Conservation (phyloP, 495 filamentous ascomycete species). For the Penicillium coffeae region DNA sequence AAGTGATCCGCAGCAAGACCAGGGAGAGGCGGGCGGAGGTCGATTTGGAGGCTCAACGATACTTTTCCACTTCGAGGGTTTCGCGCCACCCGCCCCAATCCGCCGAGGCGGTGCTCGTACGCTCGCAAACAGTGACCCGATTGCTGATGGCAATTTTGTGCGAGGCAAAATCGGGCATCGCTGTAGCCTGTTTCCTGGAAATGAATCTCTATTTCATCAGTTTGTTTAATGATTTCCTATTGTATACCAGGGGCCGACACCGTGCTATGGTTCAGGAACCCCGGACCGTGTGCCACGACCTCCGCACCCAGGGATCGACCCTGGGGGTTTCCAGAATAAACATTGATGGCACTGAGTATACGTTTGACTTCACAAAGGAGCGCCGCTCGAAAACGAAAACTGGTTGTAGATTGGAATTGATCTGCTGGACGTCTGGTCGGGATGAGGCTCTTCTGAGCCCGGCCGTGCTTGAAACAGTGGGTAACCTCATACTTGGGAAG, state of each 20-base stretch:
- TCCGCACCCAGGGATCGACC: background rate
- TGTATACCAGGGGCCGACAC: background rate
- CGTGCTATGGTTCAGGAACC: background rate
- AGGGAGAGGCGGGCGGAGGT: background rate
- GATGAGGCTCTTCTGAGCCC: no score
- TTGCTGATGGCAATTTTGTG: background rate
- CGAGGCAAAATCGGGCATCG: background rate
- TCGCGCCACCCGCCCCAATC: slow-evolving; percentile 7
- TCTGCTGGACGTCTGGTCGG: no score
- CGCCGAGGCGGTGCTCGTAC: no score
- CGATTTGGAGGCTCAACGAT: slow-evolving; percentile 7
- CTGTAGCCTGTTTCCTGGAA: no score
- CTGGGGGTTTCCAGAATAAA: background rate
- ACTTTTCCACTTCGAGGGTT: background rate
- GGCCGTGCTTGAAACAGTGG: no score
- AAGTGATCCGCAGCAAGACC: background rate
- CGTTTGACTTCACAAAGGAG: no score
- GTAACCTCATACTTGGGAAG: no score
- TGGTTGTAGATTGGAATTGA: no score
- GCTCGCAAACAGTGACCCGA: background rate
- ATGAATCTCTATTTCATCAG: no score
- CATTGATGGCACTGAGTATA: background rate
- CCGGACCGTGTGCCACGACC: background rate
- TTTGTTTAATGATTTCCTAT: background rate
- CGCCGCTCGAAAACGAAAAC: no score